A percentile compares a stretch with the other conserved stretches of the same genome.
Conservation (phyloP, 805 yeast genomes). For the Yarrowia sp. region DNA sequence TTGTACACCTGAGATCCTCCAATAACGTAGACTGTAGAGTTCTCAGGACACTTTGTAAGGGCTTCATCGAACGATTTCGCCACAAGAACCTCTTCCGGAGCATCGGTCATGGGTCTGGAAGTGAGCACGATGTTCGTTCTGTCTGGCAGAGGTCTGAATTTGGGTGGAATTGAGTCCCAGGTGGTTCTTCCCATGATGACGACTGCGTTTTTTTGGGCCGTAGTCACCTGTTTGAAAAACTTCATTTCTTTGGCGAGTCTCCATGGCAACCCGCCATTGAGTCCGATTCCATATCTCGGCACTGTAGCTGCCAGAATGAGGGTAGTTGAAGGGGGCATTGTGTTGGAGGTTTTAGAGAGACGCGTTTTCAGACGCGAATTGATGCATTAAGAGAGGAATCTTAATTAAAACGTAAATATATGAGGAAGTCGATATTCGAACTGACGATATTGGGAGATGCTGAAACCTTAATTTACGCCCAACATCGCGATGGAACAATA, state of each 20-base stretch:
- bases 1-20: slow-evolving; percentile 92
- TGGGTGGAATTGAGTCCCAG: slow-evolving; percentile 87
- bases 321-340: slow-evolving; percentile 42
- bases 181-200: slow-evolving; percentile 96
- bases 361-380: not conserved
- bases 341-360: not conserved
- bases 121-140: slow-evolving; percentile 71
- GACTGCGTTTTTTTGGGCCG: slow-evolving; percentile 35
- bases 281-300: slow-evolving; percentile 83
- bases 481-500: not conserved
- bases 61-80: slow-evolving; percentile 49
- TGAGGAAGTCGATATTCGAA: not conserved
- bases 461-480: not conserved
- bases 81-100: slow-evolving; percentile 33
- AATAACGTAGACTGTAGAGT: slow-evolving; percentile 68
- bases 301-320: slow-evolving; percentile 81
- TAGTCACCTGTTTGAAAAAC: slow-evolving; percentile 74
- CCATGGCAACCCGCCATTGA: slow-evolving; percentile 84
- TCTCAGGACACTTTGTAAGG: slow-evolving; percentile 32
- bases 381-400: too few species aligned
- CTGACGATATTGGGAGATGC: not conserved
- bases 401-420: too few species aligned
- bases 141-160: slow-evolving; percentile 76
- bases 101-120: slow-evolving; percentile 43
- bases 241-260: slow-evolving; percentile 76